Conservation (phyloP, 257 asterid genomes). For the Solanum sejunctum region DNA sequence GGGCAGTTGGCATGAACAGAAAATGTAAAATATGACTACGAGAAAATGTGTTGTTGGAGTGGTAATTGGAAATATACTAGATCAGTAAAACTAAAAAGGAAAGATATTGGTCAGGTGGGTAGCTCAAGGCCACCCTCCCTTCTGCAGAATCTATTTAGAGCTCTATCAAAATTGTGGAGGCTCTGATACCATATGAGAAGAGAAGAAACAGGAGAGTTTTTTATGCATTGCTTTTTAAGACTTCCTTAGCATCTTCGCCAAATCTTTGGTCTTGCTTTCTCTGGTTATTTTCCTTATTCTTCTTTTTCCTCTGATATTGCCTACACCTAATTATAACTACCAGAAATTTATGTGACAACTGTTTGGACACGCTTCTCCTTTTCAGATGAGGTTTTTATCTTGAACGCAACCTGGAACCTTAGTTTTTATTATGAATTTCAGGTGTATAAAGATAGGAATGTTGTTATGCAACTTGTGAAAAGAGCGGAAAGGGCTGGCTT, state of each 20-base stretch:
- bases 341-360: not conserved
- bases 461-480: conserved; percentile 52
- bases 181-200: not conserved
- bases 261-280: not conserved
- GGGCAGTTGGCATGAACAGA: not conserved
- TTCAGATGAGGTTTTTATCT: not conserved
- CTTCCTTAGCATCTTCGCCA: not conserved
- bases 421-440: conserved; percentile 3
- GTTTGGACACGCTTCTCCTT: not conserved
- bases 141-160: not conserved
- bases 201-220: not conserved
- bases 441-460: conserved; percentile 53
- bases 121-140: not conserved
- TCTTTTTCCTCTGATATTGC: not conserved
- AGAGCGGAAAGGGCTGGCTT: conserved; percentile 81
- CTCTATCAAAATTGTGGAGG: not conserved
- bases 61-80: not conserved
- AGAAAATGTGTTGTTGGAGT: not conserved
- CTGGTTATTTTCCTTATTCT: not conserved
- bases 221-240: not conserved
- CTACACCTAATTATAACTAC: not conserved
- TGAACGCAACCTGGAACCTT: not conserved
- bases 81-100: not conserved
- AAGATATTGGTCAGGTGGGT: not conserved
- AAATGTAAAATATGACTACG: not conserved